Base-by-base conservation (phyloP, 257 asterid genomes). In the Fraxinus pennsylvanica region DNA sequence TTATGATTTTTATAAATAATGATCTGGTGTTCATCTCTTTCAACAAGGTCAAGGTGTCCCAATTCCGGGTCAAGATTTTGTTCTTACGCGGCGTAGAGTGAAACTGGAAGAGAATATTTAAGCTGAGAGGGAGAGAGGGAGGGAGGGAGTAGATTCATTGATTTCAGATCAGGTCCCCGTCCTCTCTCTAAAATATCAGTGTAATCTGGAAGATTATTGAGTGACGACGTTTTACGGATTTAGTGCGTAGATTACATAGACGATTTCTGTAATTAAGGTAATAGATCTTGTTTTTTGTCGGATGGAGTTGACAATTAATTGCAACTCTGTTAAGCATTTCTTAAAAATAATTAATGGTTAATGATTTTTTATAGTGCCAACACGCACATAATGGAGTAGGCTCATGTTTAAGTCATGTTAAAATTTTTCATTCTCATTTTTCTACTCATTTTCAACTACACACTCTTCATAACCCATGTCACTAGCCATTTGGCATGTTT, bases 1-100 rank as follows among this genome's bases (percentile, higher is more conserved):
- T 35, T 14, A 72, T 32, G 35, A 13, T 61, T 75, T 36, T 25
- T 8, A 27, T 1, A 47, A 78, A 63, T 39, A 73, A 77, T 72
- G 72, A 45, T 32, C 35, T 27, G 69, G 19, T 3, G 36, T 27
- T 25, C 69, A 63, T 27, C 9, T 63, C 36, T 63, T 63, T 21
- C 36, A 59, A 59, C 69, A 63, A 2, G 33, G 69, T 63, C 32
- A 61, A 61, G 33, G 69, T 27, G 66, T 57, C 66, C n/a, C 32
- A 63, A 25, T 27, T 27, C 35, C 35, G 69, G 69, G 36, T 63
- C 35, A 63, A 63, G 33, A 10, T 22, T 63, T 63, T 9, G 69
- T n/a, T 63, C 69, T 25, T 63, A 63, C 69, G 33, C 69, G 36
- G 12, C 35, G 14, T 27, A 25, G 69, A 63, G 19, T 27, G 33